These are phyloP conservation scores for Suillus tomentosus DNA, from an alignment of 768 basidiomycete species.

Conservation along the genomic window DNA sequence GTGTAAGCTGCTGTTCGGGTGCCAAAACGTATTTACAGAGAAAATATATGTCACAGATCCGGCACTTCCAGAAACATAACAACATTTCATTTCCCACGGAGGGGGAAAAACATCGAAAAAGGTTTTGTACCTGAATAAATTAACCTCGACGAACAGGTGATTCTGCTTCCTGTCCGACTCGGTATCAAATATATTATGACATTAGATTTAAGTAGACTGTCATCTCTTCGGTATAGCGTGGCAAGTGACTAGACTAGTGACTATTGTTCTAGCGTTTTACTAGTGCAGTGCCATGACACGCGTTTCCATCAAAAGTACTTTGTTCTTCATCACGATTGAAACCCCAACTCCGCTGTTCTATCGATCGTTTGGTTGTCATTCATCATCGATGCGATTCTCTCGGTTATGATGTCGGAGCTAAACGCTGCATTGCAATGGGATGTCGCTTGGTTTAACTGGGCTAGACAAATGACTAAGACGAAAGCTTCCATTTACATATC, in stretches of 20 bases:
- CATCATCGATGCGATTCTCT: constrained; percentile 31
- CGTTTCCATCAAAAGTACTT: constrained; percentile 29
- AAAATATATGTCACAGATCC: constrained; percentile 43
- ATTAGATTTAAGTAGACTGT: no score
- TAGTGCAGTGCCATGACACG: not conserved
- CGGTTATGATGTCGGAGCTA: constrained; percentile 29
- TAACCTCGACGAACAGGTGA: constrained; percentile 25
- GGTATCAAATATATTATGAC: constrained; percentile 21
- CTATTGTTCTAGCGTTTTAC: not conserved
- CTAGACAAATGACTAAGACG: constrained; percentile 25
- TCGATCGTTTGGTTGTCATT: constrained; percentile 5
- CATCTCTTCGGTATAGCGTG: no score
- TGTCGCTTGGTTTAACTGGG: constrained; percentile 21
- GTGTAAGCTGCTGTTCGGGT: constrained; percentile 36
- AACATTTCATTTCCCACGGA: constrained; percentile 37
- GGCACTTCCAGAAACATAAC: constrained; percentile 42
- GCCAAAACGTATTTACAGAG: constrained; percentile 41
- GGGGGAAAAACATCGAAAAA: constrained; percentile 36
- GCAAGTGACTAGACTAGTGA: not conserved
- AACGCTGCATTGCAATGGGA: constrained; percentile 25
- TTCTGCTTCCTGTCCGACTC: constrained; percentile 23
- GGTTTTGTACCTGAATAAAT: constrained; percentile 28
- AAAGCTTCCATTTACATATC: no score
- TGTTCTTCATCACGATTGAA: constrained; percentile 25
- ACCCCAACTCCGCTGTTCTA: constrained; percentile 36